Evolutionary conservation across 306 rosid genomes (phyloP), one percentile per base, ranked within the genome.

Genomic region (Acacia confusa): DNA sequence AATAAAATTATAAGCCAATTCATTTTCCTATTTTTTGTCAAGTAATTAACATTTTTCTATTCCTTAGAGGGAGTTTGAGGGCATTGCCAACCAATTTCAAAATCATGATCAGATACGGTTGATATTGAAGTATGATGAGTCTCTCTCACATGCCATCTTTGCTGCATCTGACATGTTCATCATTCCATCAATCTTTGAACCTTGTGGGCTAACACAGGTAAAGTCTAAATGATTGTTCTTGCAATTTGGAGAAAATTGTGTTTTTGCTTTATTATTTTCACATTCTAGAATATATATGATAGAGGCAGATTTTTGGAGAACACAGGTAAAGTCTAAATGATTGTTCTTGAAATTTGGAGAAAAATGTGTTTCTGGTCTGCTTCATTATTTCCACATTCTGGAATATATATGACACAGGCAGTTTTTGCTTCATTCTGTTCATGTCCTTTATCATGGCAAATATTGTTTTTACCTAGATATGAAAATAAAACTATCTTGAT

Each of bases 141-240:
- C 97, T 84, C 96, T 95, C 85, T 92, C 99, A 74, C 99, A 92
- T 82, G 78, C 86, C 88, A 95, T 95, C 77, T 93, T 65, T 78
- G 97, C 97, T 64, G 97, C 93, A 30, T 93, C 98, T 83, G 97
- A 95, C 86, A 92, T 95, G 97, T 89, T 95, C 90, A 89, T 92
- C 79, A 85, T 95, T 84, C 99, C 99, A 57, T 95, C 99, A 0
- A 91, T 95, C 88, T 95, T 95, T 77, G 99, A 95, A 88, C 99
- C 99, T 38, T 95, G 99, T 81, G 99, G 99, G 77, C 91, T 95
- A 76, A 95, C 99, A 70, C 99, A 95, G 97, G 99, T 95, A 88
- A 76, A 50, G 67, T 72, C 75, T 70, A 78, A 69, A 36, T 25
- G 32, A 52, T 47, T 79, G 25, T 50, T 65, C 77, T 73, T 72